phyloP scores from a whole-genome alignment of 2,329 filamentous ascomycete genomes.

The Trichoderma sp. region DNA sequence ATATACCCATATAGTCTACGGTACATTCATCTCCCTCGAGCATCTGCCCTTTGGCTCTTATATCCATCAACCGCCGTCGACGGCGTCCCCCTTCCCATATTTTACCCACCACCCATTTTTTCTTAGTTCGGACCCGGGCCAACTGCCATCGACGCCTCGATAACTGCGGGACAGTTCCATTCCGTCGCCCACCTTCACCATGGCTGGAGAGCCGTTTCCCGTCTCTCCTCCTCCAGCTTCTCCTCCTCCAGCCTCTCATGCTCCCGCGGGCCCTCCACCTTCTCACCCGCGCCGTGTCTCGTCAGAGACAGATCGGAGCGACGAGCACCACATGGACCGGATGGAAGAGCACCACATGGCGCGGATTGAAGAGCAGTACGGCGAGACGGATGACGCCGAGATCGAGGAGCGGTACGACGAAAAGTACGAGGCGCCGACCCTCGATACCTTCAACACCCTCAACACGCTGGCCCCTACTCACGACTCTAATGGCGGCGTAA shows the following conservation, averaged over 20 bases:
- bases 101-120: constrained; percentile 1
- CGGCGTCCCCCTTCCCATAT: constrained; percentile 1
- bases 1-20: too few relatives aligned
- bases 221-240: background rate
- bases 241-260: background rate
- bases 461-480: constrained; percentile 36
- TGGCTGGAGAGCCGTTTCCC: constrained; percentile 20
- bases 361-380: background rate
- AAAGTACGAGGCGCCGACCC: constrained; percentile 32
- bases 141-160: background rate
- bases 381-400: constrained; percentile 13
- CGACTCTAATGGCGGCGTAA: constrained; percentile 31
- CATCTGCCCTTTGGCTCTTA: constrained; percentile 1
- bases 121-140: background rate
- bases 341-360: too few relatives aligned
- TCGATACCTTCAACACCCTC: constrained; percentile 39
- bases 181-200: constrained; percentile 2
- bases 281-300: constrained; percentile 10
- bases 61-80: background rate
- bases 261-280: background rate
- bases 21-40: background rate
- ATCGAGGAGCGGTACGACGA: constrained; percentile 18
- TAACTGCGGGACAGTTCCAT: constrained; percentile 6
- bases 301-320: constrained; percentile 9
- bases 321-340: constrained; percentile 2